phyloP scores from a whole-genome alignment of 2,329 filamentous ascomycete species.

The Pseudocercospora cruenta region DNA sequence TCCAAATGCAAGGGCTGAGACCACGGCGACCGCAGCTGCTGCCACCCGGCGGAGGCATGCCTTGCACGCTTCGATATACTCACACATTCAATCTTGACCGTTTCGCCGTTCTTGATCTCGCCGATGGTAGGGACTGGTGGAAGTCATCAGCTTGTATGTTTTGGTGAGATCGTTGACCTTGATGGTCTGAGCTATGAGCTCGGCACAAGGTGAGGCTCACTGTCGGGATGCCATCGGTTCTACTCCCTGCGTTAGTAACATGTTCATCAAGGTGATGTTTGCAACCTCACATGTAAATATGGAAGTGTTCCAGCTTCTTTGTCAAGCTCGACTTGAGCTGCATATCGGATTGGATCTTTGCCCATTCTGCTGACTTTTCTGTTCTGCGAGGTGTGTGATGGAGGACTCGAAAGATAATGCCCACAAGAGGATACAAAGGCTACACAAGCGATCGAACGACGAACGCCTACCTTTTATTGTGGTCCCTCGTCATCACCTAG shows the following conservation, averaged over 20 bases:
- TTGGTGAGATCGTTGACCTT: background rate
- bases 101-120: constrained; percentile 78
- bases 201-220: constrained; percentile 51
- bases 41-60: too few relatives aligned
- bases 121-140: constrained; percentile 72
- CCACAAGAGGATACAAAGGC: background rate
- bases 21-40: too few relatives aligned
- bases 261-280: constrained; percentile 20
- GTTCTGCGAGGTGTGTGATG: background rate
- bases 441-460: background rate
- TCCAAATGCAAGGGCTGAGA: too few relatives aligned
- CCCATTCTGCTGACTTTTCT: constrained; percentile 45
- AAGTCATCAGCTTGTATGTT: background rate
- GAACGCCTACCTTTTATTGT: constrained; percentile 6
- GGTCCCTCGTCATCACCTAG: background rate
- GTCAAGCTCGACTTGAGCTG: constrained; percentile 72
- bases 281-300: constrained; percentile 36
- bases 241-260: constrained; percentile 40
- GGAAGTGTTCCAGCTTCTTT: constrained; percentile 72
- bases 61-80: too few relatives aligned
- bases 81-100: constrained; percentile 91
- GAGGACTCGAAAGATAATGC: too few relatives aligned
- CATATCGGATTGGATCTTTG: constrained; percentile 66
- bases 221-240: constrained; percentile 94
- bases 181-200: constrained; percentile 10